A percentile compares a stretch with the other conserved stretches of the same genome.
Evolutionary conservation across 1,139 yeast genomes (phyloP).

Genomic region (Diutina rugosa): DNA sequence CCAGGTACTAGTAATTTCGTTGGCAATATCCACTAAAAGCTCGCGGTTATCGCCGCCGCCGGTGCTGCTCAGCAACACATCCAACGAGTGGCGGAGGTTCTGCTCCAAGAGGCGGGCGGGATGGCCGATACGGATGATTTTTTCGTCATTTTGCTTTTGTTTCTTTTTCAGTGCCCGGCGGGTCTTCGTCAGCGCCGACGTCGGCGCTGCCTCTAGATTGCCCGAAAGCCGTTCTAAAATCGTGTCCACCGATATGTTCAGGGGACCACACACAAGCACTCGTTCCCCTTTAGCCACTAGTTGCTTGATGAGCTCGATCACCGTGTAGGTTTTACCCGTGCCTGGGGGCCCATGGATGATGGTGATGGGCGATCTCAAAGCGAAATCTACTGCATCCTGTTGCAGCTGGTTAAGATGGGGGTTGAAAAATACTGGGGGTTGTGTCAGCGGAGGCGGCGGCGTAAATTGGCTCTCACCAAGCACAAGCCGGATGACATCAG

Average conservation of each 20-base stretch:
- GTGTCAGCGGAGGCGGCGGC: neutral
- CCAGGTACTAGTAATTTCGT: constrained; percentile 55
- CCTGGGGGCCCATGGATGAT: constrained; percentile 42
- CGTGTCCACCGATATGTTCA: constrained; percentile 91
- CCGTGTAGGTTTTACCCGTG: constrained; percentile 59
- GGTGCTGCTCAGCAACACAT: constrained; percentile 36
- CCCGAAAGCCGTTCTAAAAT: constrained; percentile 64
- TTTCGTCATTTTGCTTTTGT: constrained; percentile 18
- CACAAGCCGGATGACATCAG: constrained; percentile 28
- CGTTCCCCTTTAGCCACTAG: constrained; percentile 47
- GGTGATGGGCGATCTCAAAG: constrained; percentile 26
- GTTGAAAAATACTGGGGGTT: constrained; percentile 27
- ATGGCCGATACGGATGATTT: constrained; percentile 72
- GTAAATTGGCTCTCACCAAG: constrained; percentile 22
- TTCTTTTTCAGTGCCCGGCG: constrained; percentile 7
- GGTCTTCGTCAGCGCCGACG: constrained; percentile 4
- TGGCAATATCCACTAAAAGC: constrained; percentile 53
- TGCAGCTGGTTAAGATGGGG: constrained; percentile 57
- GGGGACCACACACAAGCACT: constrained; percentile 87
- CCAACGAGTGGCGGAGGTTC: constrained; percentile 64
- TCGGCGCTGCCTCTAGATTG: constrained; percentile 4
- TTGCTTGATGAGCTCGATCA: constrained; percentile 77
- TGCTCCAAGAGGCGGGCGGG: constrained; percentile 70
- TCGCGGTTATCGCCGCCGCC: constrained; percentile 36
- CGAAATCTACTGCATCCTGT: constrained; percentile 25